Evolutionary conservation across 2,329 filamentous ascomycete genomes (phyloP).

Genomic region (Dothiorella sarmentorum): DNA sequence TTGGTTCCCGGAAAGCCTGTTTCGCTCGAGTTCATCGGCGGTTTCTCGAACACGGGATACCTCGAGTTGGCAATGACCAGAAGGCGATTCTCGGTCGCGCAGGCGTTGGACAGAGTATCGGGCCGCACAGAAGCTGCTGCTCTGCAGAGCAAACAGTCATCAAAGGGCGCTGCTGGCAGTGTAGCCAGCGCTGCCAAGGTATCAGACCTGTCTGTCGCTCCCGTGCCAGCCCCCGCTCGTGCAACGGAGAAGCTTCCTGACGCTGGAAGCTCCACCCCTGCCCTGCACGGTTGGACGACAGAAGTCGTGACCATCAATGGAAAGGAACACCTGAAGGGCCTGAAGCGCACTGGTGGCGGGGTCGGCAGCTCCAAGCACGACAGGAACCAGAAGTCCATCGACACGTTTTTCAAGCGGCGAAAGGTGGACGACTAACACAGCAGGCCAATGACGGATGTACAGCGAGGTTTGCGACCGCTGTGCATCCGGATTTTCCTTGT

Average conservation of each 20-base stretch:
- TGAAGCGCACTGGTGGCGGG: conserved; percentile 78
- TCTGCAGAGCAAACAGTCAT: neutral
- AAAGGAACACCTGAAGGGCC: conserved; percentile 64
- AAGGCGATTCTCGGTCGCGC: neutral
- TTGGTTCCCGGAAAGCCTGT: conserved; percentile 34
- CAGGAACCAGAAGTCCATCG: conserved; percentile 69
- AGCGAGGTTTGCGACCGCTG: neutral
- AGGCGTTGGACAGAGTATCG: neutral
- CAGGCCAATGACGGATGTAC: neutral
- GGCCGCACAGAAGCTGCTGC: neutral
- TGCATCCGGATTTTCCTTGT: conserved; percentile 16
- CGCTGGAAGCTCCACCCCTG: neutral
- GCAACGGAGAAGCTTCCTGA: neutral
- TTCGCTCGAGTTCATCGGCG: conserved; percentile 53
- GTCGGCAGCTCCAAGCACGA: conserved; percentile 78
- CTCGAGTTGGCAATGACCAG: conserved; percentile 46
- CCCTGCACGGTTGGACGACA: conserved; percentile 43
- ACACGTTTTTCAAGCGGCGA: conserved; percentile 69
- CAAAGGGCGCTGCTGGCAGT: neutral
- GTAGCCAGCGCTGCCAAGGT: neutral
- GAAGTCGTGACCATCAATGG: conserved; percentile 64
- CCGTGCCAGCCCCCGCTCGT: neutral
- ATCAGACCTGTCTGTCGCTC: neutral
- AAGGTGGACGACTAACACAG: conserved; percentile 35
- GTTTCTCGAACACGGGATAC: conserved; percentile 66